phyloP scores from a whole-genome alignment of 2,329 filamentous ascomycete species.

The Corniculantispora saksenae region DNA sequence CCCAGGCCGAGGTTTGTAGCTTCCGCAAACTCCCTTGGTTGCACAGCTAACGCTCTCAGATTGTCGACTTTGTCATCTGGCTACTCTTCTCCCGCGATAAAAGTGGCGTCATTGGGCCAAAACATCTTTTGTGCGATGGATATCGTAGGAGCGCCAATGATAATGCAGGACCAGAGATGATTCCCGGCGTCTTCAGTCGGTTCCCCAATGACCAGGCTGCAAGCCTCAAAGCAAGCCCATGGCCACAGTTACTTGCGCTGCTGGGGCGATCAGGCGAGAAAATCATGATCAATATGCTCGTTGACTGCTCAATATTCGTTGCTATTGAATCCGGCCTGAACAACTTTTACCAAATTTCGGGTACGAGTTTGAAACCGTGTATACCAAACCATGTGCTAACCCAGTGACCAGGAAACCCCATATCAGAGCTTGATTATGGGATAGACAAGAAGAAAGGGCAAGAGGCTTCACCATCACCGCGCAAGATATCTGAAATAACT shows the following conservation, averaged over 20 bases:
- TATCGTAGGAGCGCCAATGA: slow-evolving; percentile 57
- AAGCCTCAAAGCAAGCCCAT: slow-evolving; percentile 67
- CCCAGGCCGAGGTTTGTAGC: slow-evolving; percentile 63
- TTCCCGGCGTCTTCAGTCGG: slow-evolving; percentile 66
- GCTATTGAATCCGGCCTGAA: slow-evolving; percentile 58
- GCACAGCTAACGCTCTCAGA: slow-evolving; percentile 48
- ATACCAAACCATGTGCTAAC: background rate
- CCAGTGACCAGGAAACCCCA: slow-evolving; percentile 44
- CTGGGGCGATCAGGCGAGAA: slow-evolving; percentile 74
- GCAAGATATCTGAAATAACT: slow-evolving; percentile 59
- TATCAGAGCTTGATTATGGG: slow-evolving; percentile 47
- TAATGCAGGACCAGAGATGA: slow-evolving; percentile 38
- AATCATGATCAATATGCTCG: slow-evolving; percentile 75
- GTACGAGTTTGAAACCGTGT: slow-evolving; percentile 43
- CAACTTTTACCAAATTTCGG: slow-evolving; percentile 79
- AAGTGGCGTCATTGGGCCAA: slow-evolving; percentile 51
- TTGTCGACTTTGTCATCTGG: slow-evolving; percentile 78
- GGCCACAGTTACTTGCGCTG: slow-evolving; percentile 73
- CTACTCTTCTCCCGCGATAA: slow-evolving; percentile 66
- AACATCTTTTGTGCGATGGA: slow-evolving; percentile 82
- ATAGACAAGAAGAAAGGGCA: background rate
- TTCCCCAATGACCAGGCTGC: slow-evolving; percentile 71
- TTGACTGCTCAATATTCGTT: slow-evolving; percentile 76
- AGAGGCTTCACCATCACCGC: background rate
- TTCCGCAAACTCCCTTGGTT: background rate